A percentile compares a stretch with the other conserved stretches of the same genome.
phyloP scores from a whole-genome alignment of 257 asterid genomes.

The Henckelia pumila region DNA sequence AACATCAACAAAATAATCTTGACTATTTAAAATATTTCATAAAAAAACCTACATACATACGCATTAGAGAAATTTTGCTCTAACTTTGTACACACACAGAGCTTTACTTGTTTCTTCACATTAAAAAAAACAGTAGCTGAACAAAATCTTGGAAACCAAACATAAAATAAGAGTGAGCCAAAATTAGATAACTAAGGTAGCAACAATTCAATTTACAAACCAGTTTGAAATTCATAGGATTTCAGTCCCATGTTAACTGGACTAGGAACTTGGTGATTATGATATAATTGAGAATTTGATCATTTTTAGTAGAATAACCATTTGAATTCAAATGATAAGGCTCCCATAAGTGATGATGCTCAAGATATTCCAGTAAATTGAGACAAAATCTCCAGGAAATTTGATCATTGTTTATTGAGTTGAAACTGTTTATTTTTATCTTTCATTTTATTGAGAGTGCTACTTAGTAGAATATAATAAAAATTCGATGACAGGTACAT shows the following conservation, averaged over 20 bases:
- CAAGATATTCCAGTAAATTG: too few relatives aligned
- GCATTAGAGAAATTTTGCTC: neutral
- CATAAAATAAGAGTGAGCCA: neutral
- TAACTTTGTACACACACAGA: neutral
- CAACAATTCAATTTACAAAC: too few relatives aligned
- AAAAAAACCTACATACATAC: neutral
- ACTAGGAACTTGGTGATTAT: too few relatives aligned
- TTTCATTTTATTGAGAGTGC: conserved; percentile 2
- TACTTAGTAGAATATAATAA: conserved; percentile 15
- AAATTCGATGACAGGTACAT: conserved; percentile 2
- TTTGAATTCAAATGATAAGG: too few relatives aligned
- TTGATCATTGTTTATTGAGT: neutral
- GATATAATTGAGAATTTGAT: too few relatives aligned
- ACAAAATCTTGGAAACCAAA: neutral
- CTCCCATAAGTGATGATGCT: too few relatives aligned
- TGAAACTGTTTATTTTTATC: neutral
- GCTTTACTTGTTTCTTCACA: neutral
- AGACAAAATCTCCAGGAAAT: too few relatives aligned
- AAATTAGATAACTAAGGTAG: neutral
- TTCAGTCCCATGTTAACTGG: too few relatives aligned
- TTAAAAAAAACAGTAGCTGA: neutral
- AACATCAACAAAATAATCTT: too few relatives aligned
- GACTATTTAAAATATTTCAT: too few relatives aligned
- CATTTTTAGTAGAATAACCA: too few relatives aligned
- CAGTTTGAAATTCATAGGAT: too few relatives aligned